Conservation (phyloP, 495 filamentous ascomycete species). For the Sphaerosporella brunnea region DNA sequence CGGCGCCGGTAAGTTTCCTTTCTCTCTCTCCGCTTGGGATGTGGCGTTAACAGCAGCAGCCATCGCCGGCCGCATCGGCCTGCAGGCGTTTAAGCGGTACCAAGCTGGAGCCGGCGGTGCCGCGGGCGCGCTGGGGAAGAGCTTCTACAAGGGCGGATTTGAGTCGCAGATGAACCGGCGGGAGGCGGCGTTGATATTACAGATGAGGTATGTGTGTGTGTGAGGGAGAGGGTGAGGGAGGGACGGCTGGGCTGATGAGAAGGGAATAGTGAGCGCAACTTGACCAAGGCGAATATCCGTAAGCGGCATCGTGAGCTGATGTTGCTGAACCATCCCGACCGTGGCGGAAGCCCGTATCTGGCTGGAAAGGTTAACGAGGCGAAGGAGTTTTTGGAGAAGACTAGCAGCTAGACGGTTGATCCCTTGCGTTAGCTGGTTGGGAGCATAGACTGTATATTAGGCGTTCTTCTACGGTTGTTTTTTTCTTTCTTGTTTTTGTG, state of each 20-base stretch:
- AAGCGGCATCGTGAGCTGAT: conserved; percentile 94
- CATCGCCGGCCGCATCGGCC: conserved; percentile 55
- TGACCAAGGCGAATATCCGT: conserved; percentile 81
- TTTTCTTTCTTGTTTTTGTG: too few relatives aligned
- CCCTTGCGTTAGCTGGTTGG: not conserved
- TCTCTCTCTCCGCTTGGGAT: too few relatives aligned
- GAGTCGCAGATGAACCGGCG: conserved; percentile 80
- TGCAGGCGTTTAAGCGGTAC: conserved; percentile 71
- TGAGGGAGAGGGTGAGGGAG: not conserved
- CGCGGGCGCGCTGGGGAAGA: conserved; percentile 57
- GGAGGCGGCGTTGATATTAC: conserved; percentile 81
- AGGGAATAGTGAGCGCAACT: conserved; percentile 49
- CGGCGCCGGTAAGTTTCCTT: conserved; percentile 28
- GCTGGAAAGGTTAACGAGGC: conserved; percentile 97
- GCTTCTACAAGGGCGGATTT: conserved; percentile 95
- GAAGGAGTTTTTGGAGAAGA: conserved; percentile 88
- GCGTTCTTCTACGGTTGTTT: too few relatives aligned
- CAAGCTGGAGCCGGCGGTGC: conserved; percentile 40
- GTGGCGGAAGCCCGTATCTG: conserved; percentile 87
- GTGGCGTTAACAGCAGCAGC: too few relatives aligned
- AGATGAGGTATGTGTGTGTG: conserved; percentile 51
- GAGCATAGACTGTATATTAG: not conserved
- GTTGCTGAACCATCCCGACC: conserved; percentile 95
- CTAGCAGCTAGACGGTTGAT: conserved; percentile 6
- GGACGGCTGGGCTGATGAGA: not conserved